Conservation (phyloP, 1,284 basidiomycete species). For the Cryptococcus sp. region DNA sequence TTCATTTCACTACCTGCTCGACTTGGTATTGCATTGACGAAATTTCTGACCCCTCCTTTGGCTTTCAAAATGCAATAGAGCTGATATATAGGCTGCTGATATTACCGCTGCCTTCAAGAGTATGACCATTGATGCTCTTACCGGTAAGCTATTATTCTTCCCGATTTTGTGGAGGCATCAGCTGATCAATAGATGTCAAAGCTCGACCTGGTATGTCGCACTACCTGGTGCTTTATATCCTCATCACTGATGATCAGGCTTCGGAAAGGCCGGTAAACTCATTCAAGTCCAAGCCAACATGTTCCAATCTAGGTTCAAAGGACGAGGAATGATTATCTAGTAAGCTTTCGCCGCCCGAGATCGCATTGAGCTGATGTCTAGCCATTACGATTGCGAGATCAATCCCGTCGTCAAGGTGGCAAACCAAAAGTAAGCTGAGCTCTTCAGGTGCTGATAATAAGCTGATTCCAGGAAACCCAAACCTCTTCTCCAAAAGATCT, state of each 20-base stretch:
- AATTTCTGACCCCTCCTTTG: too few species aligned
- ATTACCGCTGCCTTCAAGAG: too few species aligned
- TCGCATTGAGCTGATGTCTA: slow-evolving; percentile 1
- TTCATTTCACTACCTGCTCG: too few species aligned
- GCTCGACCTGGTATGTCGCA: neutral
- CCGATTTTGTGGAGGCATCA: neutral
- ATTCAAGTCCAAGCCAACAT: slow-evolving; percentile 43
- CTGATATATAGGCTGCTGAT: too few species aligned
- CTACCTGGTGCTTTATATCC: neutral
- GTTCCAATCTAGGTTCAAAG: slow-evolving; percentile 36
- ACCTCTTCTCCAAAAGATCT: slow-evolving; percentile 34
- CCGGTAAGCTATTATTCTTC: neutral
- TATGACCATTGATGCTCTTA: neutral
- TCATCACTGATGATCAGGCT: slow-evolving; percentile 13
- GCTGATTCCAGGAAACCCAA: slow-evolving; percentile 35
- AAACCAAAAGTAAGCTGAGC: slow-evolving; percentile 28
- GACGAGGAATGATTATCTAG: slow-evolving; percentile 25
- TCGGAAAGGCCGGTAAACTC: slow-evolving; percentile 31
- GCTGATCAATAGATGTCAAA: neutral
- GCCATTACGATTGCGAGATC: slow-evolving; percentile 45
- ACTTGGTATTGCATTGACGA: too few species aligned
- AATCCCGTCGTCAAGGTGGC: slow-evolving; percentile 40
- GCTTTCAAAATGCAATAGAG: too few species aligned
- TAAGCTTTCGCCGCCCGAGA: slow-evolving; percentile 6
- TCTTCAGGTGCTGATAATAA: neutral